Base-by-base conservation (phyloP, 371 early-diverging fungal genomes). In the Lichtheimia ramosa region DNA sequence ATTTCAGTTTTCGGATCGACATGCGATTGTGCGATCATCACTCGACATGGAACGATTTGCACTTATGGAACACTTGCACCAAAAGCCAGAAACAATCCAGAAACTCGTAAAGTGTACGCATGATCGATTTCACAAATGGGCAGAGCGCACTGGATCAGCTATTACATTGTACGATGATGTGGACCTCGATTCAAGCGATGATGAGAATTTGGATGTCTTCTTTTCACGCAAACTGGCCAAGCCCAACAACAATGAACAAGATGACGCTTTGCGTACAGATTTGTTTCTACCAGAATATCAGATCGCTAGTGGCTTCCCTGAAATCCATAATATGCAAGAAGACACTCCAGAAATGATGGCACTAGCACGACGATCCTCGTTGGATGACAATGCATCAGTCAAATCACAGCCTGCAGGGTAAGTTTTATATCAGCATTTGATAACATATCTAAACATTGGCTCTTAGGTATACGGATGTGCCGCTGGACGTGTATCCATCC, bases 401-500 rank as follows among this genome's bases (percentile, higher is more conserved):
- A 46, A 46, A 18, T 14, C 15, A 34, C 8, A 34, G 10, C 34
- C 34, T 34, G 34, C 34, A 10, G 34, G 34, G 34, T 34, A 34
- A 34, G 34, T 34, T 34, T 3, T 3, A 27, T 27, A 7, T 27
- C n/a, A 10, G 8, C 8, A 2, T 5, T 6, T 1, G 5, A 16
- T 21, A 46, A 12, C 12, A 21, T 5, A 12, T 7, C 10, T 46
- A 18, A 34, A 2, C 6, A 8, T 8, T 0, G 34, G 10, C 8
- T 28, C 5, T 3, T 64, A 71, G 74, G 12, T 71, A 52, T 53
- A 69, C 73, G 8, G 62, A 70, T 50, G 41, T 74, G 8, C 75
- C 83, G 6, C 50, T 88, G 20, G 87, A 87, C 61, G 72, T 82
- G 34, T 89, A 87, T 71, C 77, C 87, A 18, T 74, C 77, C 39